These are phyloP conservation scores for Leishmania guyanensis DNA, from an alignment of 208 protist species.

Conservation along the genomic window DNA sequence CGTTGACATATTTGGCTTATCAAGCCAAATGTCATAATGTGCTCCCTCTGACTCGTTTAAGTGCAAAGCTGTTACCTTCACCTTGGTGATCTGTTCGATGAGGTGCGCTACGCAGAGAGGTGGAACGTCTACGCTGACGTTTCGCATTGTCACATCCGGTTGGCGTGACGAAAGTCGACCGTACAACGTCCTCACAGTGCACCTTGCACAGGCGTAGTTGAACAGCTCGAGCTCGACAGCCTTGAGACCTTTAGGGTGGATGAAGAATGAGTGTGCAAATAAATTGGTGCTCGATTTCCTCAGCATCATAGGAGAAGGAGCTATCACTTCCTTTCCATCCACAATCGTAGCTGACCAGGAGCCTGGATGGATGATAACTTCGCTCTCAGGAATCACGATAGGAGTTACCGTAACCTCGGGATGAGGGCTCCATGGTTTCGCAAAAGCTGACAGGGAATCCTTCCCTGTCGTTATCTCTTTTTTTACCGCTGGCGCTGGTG, in stretches of 20 bases:
- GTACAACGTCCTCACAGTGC: slow-evolving; percentile 60
- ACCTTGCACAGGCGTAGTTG: slow-evolving; percentile 61
- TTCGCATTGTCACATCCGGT: slow-evolving; percentile 57
- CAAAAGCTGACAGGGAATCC: slow-evolving; percentile 33
- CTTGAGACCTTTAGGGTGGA: slow-evolving; percentile 37
- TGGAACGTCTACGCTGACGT: slow-evolving; percentile 60
- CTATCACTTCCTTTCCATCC: slow-evolving; percentile 28
- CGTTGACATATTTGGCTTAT: slow-evolving; percentile 52
- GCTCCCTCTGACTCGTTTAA: slow-evolving; percentile 32
- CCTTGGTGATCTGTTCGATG: slow-evolving; percentile 62
- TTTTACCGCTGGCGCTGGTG: not conserved
- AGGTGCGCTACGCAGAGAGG: slow-evolving; percentile 71
- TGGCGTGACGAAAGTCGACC: slow-evolving; percentile 60
- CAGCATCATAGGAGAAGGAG: slow-evolving; percentile 46
- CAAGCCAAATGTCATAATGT: slow-evolving; percentile 67
- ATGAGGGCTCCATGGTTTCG: slow-evolving; percentile 42
- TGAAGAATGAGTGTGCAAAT: slow-evolving; percentile 55
- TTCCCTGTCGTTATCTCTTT: slow-evolving; percentile 17
- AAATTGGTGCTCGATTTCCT: slow-evolving; percentile 39
- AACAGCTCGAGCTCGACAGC: slow-evolving; percentile 50
- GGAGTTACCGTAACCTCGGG: slow-evolving; percentile 18
- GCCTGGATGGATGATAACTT: slow-evolving; percentile 25
- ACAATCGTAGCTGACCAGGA: slow-evolving; percentile 19
- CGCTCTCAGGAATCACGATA: slow-evolving; percentile 19
- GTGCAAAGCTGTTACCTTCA: slow-evolving; percentile 48